A percentile compares a stretch with the other conserved stretches of the same genome.
Evolutionary conservation across 2,329 filamentous ascomycete species (phyloP).

Genomic region (Lecanicillium sp.): DNA sequence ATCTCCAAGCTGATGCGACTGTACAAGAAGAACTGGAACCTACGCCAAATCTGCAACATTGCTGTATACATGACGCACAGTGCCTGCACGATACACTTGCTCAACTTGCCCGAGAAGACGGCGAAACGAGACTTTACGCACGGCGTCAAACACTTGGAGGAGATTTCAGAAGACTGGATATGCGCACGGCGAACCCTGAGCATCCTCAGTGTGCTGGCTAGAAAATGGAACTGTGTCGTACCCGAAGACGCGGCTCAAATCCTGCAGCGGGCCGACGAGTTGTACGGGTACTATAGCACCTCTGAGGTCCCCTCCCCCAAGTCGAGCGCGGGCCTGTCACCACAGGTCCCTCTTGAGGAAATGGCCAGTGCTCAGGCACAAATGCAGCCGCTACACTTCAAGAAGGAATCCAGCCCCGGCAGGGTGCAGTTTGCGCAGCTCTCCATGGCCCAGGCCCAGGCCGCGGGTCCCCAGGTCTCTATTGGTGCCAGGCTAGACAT

Average conservation of each 20-base stretch:
- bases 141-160: constrained; percentile 84
- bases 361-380: constrained; percentile 14
- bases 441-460: background rate
- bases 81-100: constrained; percentile 87
- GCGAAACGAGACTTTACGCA: constrained; percentile 85
- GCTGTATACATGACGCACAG: constrained; percentile 94
- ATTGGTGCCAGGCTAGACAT: constrained; percentile 9
- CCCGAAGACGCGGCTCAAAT: constrained; percentile 76
- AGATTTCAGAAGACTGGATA: constrained; percentile 92
- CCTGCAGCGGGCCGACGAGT: constrained; percentile 71
- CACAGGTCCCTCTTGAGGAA: constrained; percentile 24
- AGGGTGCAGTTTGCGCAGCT: constrained; percentile 9
- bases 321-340: constrained; percentile 28
- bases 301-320: constrained; percentile 54
- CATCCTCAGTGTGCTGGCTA: constrained; percentile 76
- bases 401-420: constrained; percentile 8
- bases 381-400: constrained; percentile 13
- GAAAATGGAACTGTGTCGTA: constrained; percentile 84
- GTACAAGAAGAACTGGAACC: constrained; percentile 86
- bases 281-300: constrained; percentile 66
- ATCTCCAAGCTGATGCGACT: constrained; percentile 92
- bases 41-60: constrained; percentile 93
- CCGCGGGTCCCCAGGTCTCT: background rate
- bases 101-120: constrained; percentile 89
- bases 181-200: constrained; percentile 79